A percentile compares a stretch with the other conserved stretches of the same genome.
Conservation (phyloP, 768 basidiomycete genomes). For the Suillus subalutaceus region DNA sequence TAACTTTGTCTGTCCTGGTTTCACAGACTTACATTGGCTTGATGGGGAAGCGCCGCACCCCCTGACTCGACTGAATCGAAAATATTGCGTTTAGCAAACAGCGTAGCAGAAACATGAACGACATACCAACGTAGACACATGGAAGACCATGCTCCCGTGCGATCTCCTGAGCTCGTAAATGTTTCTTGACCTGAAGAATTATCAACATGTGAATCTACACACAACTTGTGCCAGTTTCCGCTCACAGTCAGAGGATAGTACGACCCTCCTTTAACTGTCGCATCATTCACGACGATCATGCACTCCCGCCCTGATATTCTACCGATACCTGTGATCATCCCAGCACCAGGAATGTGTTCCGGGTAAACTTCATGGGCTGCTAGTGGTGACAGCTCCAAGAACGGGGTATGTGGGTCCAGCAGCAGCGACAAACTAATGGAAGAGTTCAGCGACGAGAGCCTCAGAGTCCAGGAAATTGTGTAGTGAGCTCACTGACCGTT, state of each 20-base stretch:
- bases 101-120: not conserved
- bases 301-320: slow-evolving; percentile 82
- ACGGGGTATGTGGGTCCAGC: slow-evolving; percentile 86
- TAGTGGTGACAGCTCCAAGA: slow-evolving; percentile 83
- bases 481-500: slow-evolving; percentile 53
- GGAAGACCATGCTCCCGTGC: slow-evolving; percentile 90
- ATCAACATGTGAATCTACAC: slow-evolving; percentile 1
- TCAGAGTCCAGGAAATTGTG: not conserved
- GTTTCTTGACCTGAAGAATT: slow-evolving; percentile 80
- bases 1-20: not conserved
- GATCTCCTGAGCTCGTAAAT: slow-evolving; percentile 91
- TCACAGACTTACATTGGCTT: slow-evolving; percentile 65
- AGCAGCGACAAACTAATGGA: slow-evolving; percentile 63
- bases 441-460: slow-evolving; percentile 10
- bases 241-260: slow-evolving; percentile 86
- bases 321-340: slow-evolving; percentile 86
- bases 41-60: slow-evolving; percentile 89
- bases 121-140: slow-evolving; percentile 88
- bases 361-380: slow-evolving; percentile 89
- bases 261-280: slow-evolving; percentile 90
- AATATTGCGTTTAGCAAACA: slow-evolving; percentile 9
- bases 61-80: slow-evolving; percentile 80
- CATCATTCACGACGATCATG: slow-evolving; percentile 91
- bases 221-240: not conserved
- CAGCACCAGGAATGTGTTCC: slow-evolving; percentile 81